Base-by-base conservation (phyloP, 192 early-diverging fungal species). In the Rhizoclosmatium sp. region DNA sequence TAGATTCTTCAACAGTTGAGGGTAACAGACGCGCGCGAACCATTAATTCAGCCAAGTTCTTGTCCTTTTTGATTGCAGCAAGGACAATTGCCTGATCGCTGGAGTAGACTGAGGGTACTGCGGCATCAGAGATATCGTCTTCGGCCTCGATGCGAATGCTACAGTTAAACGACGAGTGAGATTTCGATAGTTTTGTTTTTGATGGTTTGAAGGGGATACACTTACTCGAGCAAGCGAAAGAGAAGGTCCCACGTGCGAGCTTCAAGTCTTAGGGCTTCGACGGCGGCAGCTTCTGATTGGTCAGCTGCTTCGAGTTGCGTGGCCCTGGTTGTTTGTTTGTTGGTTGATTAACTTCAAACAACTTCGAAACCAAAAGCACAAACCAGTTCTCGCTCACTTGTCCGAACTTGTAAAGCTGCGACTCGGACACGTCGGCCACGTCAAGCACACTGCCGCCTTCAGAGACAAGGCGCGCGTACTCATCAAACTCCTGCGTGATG, bases 41-140 rank as follows among this genome's bases (percentile, higher is more conserved):
- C 23, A 44, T 78, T 3, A 73, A 14, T 39, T 60, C 51, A 31
- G 58, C 56, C 59, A 47, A 47, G 31, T 4, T n/a, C 16, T 21
- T 16, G 19, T 60, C 45, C 10, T 56, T 72, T 49, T 40, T n/a
- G 12, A 80, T 44, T 41, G n/a, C 19, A 62, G 47, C 10, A 19
- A 47, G 40, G 0, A 62, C 67, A 14, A 69, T 21, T 42, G 48
- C 39, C 19, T 69, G 56, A 46, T 78, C 77, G 44, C 77, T 78
- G 2, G 68, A 12, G 46, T 71, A 78, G 2, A 68, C 51, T n/a
- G 48, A 61, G 3, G 65, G 76, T 44, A 69, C 41, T 16, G 67
- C 4, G 9, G 51, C 5, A 54, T 54, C 16, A 7, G 5, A 7
- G 5, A 12, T 16, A 54, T 54, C 51, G 7, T 62, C 60, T 9